Evolutionary conservation across 306 rosid genomes (phyloP), one percentile per base, ranked within the genome.

Genomic region (Dalbergia cultrata): DNA sequence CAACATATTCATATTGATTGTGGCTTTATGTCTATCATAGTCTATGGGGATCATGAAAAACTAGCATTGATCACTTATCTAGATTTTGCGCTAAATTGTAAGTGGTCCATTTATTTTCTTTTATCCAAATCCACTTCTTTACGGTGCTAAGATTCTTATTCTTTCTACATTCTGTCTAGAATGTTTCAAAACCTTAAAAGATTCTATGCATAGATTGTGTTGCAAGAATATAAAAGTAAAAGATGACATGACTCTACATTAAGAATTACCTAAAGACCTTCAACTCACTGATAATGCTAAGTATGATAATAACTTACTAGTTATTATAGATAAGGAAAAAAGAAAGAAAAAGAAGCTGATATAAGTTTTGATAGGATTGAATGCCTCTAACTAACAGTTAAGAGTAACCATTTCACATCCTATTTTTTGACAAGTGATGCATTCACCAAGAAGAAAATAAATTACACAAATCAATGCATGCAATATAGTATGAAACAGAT

Each of bases 51-150:
- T 86, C 97, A 80, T 5, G 94, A 89, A 59, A 94, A 94, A 87
- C 98, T 97, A 35, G 93, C 98, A n/a, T 84, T 94, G 56, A 87
- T 94, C 78, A 92, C 97, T 75, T 94, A 94, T 84, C 98, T 97
- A 0, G 98, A 94, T 92, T 85, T 94, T 82, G 98, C 98, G 47
- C 83, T 94, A 85, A 92, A 94, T 86, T 90, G 98, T 94, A 80
- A 86, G 96, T 82, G 57, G 31, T 70, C 54, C 7, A 16, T 75
- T 72, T 6, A 34, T 52, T 79, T 75, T 58, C n/a, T 45, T 52
- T 58, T 44, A 70, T 65, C 60, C 52, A 52, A 63, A 34, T 44
- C 52, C 64, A 63, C 71, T 67, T 53, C 43, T 54, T 49, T 70
- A 45, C 7, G 60, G 52, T 37, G 43, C 22, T 35, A 33, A 22